Conservation (phyloP, 768 basidiomycete species). For the Lactarius psammicola region DNA sequence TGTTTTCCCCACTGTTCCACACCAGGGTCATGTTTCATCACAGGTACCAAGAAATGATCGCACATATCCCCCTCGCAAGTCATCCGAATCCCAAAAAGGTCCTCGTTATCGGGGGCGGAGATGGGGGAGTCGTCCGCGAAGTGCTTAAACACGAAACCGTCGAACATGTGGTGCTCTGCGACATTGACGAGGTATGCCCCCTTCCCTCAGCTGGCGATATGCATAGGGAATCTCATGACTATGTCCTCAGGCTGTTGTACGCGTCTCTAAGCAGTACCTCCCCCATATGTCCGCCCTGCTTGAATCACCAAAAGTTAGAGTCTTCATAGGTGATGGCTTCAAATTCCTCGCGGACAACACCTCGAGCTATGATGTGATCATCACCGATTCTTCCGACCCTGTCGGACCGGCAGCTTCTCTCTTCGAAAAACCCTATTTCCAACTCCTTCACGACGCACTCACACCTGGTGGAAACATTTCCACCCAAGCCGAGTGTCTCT, state of each 20-base stretch:
- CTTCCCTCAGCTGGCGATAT: background rate
- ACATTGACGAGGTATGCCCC: constrained; percentile 86
- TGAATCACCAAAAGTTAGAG: constrained; percentile 73
- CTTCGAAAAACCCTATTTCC: constrained; percentile 97
- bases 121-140: constrained; percentile 97
- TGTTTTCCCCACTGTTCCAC: background rate
- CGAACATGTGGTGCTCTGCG: constrained; percentile 90
- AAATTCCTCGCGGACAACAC: constrained; percentile 90
- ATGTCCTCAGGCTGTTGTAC: constrained; percentile 73
- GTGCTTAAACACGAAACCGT: constrained; percentile 92
- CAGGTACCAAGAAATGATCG: constrained; percentile 99
- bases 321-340: constrained; percentile 94
- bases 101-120: constrained; percentile 96
- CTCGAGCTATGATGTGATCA: constrained; percentile 91
- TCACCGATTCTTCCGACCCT: constrained; percentile 98
- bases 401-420: constrained; percentile 93
- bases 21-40: constrained; percentile 6
- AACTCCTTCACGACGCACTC: constrained; percentile 87
- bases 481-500: constrained; percentile 93
- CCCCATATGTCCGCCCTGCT: constrained; percentile 92
- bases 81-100: constrained; percentile 97
- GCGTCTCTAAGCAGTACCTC: constrained; percentile 90
- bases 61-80: constrained; percentile 92
- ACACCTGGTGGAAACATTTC: constrained; percentile 89
- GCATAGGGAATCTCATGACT: background rate